These are phyloP conservation scores for Phytopythium mirpurense DNA, from an alignment of 352 stramenopile species.

Conservation along the genomic window DNA sequence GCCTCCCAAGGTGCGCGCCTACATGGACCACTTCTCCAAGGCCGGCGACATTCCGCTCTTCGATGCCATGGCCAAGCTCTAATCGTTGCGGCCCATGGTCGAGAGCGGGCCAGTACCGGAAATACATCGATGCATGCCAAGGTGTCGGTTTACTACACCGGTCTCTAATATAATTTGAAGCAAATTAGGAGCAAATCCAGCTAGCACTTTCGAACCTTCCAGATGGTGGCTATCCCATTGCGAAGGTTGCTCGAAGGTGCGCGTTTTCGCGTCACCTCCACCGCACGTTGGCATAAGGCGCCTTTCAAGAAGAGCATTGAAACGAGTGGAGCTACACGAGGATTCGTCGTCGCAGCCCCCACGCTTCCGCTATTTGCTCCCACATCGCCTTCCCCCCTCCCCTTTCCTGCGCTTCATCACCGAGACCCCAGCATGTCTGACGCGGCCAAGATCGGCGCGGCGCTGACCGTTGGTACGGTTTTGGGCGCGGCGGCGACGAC, in stretches of 20 bases:
- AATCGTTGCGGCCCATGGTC: too few species aligned
- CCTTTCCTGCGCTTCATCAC: neutral
- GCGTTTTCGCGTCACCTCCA: neutral
- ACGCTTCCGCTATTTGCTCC: neutral
- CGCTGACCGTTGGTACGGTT: slow-evolving; percentile 38
- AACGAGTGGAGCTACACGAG: too few species aligned
- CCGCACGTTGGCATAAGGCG: neutral
- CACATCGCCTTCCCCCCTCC: neutral
- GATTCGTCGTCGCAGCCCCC: neutral
- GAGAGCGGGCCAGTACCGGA: too few species aligned
- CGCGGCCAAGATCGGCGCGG: slow-evolving; percentile 37
- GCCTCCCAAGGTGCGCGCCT: slow-evolving; percentile 39
- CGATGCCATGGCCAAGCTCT: slow-evolving; percentile 44
- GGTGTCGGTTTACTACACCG: too few species aligned
- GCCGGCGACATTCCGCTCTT: slow-evolving; percentile 37
- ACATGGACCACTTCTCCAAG: slow-evolving; percentile 41
- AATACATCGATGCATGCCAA: too few species aligned
- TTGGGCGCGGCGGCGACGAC: slow-evolving; percentile 32
- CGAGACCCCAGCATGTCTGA: slow-evolving; percentile 23
- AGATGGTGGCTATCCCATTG: neutral
- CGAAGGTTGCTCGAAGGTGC: slow-evolving; percentile 1
- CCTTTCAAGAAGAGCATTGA: too few species aligned
- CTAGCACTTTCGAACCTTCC: slow-evolving; percentile 1
- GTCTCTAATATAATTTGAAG: too few species aligned
- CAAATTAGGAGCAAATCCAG: too few species aligned